Percentiles rank a stretch among this genome's conserved stretches.
Conservation (phyloP, 495 filamentous ascomycete species). For the Neurospora sp. region DNA sequence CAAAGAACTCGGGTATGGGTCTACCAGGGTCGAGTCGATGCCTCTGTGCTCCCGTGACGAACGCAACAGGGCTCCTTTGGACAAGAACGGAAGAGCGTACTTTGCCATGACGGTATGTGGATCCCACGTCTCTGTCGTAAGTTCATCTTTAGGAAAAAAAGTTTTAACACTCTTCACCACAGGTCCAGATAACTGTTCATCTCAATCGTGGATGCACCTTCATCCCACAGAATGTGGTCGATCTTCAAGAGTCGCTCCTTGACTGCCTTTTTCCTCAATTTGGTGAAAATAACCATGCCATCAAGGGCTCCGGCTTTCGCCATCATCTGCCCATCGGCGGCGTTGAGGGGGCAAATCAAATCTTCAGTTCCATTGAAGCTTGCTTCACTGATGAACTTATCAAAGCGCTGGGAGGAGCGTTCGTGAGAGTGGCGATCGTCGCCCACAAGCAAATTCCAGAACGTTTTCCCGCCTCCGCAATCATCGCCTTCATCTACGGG, state of each 20-base stretch:
- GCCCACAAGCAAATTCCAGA: background rate
- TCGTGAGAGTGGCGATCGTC: background rate
- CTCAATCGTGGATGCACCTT: background rate
- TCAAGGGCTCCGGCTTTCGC: background rate
- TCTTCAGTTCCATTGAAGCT: background rate
- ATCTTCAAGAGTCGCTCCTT: background rate
- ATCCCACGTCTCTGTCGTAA: background rate
- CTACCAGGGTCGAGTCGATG: background rate
- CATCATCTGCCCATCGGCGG: background rate
- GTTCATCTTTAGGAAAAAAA: background rate
- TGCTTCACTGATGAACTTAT: background rate
- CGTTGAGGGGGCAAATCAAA: background rate
- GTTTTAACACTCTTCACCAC: background rate
- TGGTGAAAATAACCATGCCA: background rate
- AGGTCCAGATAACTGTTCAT: background rate
- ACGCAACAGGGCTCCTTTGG: background rate
- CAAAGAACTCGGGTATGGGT: background rate
- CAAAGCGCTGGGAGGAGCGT: background rate
- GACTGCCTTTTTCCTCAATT: background rate
- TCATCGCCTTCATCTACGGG: background rate
- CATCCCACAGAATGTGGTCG: background rate
- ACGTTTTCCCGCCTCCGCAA: background rate
- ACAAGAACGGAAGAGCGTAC: background rate
- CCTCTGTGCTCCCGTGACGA: background rate
- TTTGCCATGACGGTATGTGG: background rate